Evolutionary conservation across 2,329 filamentous ascomycete genomes (phyloP).

Genomic region (Sordariomycetes sp.): DNA sequence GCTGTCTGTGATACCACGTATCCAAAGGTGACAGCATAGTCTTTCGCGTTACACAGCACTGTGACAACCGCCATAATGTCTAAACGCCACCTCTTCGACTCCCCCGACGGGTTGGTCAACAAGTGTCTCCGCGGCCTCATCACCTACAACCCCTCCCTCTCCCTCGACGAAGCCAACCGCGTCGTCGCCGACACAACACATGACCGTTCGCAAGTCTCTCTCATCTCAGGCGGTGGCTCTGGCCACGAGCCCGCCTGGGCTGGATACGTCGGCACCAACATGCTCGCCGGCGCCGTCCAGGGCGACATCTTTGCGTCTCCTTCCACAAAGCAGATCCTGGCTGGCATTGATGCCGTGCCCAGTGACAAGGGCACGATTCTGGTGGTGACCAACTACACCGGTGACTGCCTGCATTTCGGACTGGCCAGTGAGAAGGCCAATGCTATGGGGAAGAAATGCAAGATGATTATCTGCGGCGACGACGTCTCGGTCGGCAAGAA

Average conservation of each 20-base stretch:
- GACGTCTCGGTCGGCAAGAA: constrained; percentile 55
- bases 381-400: constrained; percentile 57
- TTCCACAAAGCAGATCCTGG: constrained; percentile 52
- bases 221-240: constrained; percentile 47
- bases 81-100: constrained; percentile 41
- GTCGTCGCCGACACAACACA: constrained; percentile 40
- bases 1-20: constrained; percentile 1
- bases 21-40: too few species aligned
- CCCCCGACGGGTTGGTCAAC: constrained; percentile 42
- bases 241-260: constrained; percentile 55
- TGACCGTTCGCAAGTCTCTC: constrained; percentile 32
- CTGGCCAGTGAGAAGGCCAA: constrained; percentile 49
- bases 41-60: constrained; percentile 5
- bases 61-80: constrained; percentile 38
- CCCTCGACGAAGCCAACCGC: constrained; percentile 39
- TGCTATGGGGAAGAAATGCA: constrained; percentile 41
- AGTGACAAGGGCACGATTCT: constrained; percentile 47
- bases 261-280: constrained; percentile 52
- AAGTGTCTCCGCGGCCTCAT: constrained; percentile 42
- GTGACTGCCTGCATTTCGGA: constrained; percentile 54
- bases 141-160: constrained; percentile 41
- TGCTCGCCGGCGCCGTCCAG: constrained; percentile 51
- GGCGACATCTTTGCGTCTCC: constrained; percentile 58
- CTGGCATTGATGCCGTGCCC: constrained; percentile 46
- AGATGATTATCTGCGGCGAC: constrained; percentile 53